A percentile compares a stretch with the other conserved stretches of the same genome.
These are phyloP conservation scores for Diplocarpon mali DNA, from an alignment of 2,329 filamentous ascomycete genomes.

Conservation along the genomic window DNA sequence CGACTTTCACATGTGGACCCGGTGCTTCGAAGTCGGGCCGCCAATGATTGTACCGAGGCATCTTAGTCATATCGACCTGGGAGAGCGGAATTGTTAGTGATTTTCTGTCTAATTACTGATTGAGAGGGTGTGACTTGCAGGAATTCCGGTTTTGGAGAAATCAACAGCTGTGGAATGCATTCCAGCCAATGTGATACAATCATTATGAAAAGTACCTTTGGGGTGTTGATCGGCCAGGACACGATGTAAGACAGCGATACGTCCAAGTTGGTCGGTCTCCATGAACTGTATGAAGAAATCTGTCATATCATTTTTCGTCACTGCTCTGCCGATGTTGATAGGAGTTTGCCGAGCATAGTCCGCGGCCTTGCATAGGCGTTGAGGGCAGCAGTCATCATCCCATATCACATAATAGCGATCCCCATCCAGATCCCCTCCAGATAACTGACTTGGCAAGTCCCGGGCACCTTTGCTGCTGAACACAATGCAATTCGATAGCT, in stretches of 20 bases:
- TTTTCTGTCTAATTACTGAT: too few species aligned
- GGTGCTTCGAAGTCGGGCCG: constrained; percentile 44
- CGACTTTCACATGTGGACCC: constrained; percentile 33
- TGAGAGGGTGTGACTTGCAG: constrained; percentile 29
- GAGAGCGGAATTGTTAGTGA: background rate
- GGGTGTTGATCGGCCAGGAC: constrained; percentile 48
- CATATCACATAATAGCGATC: constrained; percentile 75
- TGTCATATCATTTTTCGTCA: constrained; percentile 56
- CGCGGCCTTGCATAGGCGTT: constrained; percentile 42
- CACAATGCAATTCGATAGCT: constrained; percentile 62
- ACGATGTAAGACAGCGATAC: constrained; percentile 54
- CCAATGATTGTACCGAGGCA: constrained; percentile 16
- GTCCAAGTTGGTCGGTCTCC: constrained; percentile 52
- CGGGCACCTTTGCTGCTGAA: constrained; percentile 62
- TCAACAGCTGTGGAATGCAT: constrained; percentile 64
- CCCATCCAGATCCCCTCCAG: constrained; percentile 75
- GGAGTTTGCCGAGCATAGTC: constrained; percentile 55
- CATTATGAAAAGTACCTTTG: constrained; percentile 38
- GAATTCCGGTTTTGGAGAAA: constrained; percentile 64
- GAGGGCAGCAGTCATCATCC: constrained; percentile 43
- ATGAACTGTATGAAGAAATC: constrained; percentile 75
- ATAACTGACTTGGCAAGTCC: constrained; percentile 68
- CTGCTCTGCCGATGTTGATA: constrained; percentile 46
- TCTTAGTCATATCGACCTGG: constrained; percentile 19
- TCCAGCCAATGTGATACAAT: constrained; percentile 45